phyloP scores from a whole-genome alignment of 225 moss, liverwort and hornwort genomes.

The Polytrichum commune region DNA sequence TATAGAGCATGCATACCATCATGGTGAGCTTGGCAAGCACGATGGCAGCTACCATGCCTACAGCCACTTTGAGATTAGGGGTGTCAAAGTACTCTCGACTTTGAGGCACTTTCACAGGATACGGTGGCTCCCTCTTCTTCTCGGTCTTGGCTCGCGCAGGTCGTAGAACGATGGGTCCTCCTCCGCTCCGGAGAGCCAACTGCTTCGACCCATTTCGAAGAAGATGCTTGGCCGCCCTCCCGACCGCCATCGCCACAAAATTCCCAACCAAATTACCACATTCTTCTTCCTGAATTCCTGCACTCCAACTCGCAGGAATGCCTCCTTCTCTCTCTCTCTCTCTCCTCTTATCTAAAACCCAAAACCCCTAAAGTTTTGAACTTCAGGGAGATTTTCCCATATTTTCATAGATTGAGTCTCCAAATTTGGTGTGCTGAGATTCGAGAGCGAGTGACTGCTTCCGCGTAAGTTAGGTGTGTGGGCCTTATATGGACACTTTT shows the following conservation, averaged over 20 bases:
- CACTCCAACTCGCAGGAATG: too few species aligned
- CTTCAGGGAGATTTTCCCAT: too few species aligned
- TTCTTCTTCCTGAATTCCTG: too few species aligned
- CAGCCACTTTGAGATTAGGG: slow-evolving; percentile 63
- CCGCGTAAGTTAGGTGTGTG: too few species aligned
- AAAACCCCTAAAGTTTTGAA: too few species aligned
- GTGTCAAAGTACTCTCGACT: slow-evolving; percentile 67
- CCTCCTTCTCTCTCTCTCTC: too few species aligned
- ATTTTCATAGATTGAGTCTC: too few species aligned
- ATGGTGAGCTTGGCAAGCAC: slow-evolving; percentile 84
- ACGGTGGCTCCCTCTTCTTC: slow-evolving; percentile 21
- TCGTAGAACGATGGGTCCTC: slow-evolving; percentile 26
- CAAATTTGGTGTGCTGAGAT: too few species aligned
- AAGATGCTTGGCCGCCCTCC: slow-evolving; percentile 22
- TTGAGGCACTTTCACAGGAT: slow-evolving; percentile 59
- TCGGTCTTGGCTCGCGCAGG: slow-evolving; percentile 19
- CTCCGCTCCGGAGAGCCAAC: slow-evolving; percentile 18
- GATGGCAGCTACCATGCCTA: slow-evolving; percentile 72
- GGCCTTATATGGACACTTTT: too few species aligned
- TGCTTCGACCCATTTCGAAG: slow-evolving; percentile 26
- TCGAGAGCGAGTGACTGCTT: too few species aligned
- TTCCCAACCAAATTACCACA: too few species aligned
- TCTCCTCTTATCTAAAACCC: too few species aligned
- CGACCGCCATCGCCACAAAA: slow-evolving; percentile 27
- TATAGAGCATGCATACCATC: slow-evolving; percentile 58